phyloP scores from a whole-genome alignment of 768 basidiomycete genomes.

The Hypsizygus marmoreus region DNA sequence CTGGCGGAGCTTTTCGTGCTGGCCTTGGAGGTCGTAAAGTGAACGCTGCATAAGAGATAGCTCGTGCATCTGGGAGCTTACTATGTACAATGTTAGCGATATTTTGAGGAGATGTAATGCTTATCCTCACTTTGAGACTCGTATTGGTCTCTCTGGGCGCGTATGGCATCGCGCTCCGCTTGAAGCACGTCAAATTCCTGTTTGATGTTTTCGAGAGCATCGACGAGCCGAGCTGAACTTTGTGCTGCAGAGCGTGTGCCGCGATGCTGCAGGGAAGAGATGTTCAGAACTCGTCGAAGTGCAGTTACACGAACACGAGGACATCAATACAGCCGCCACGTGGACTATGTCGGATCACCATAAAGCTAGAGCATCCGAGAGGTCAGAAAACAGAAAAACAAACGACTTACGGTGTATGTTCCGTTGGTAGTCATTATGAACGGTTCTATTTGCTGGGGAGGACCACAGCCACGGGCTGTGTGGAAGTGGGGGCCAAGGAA shows the following conservation, averaged over 20 bases:
- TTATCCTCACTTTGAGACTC: conserved; percentile 87
- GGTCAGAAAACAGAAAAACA: background rate
- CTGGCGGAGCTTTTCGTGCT: conserved; percentile 18
- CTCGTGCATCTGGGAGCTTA: conserved; percentile 12
- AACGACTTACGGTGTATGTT: conserved; percentile 4
- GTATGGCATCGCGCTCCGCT: conserved; percentile 53
- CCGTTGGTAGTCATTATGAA: conserved; percentile 10
- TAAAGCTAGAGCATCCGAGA: background rate
- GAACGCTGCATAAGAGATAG: conserved; percentile 19
- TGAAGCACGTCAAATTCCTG: conserved; percentile 77
- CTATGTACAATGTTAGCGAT: too few relatives aligned
- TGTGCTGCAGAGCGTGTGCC: conserved; percentile 12
- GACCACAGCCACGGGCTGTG: background rate
- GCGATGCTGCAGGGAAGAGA: too few relatives aligned
- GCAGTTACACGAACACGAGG: too few relatives aligned
- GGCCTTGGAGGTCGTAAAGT: conserved; percentile 18
- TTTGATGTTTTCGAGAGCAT: conserved; percentile 75
- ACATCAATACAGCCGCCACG: too few relatives aligned
- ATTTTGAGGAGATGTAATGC: too few relatives aligned
- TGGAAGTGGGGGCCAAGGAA: conserved; percentile 8
- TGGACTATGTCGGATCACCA: too few relatives aligned
- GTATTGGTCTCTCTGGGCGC: conserved; percentile 87
- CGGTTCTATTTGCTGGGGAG: too few relatives aligned
- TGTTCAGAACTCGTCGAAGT: too few relatives aligned
- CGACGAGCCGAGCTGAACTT: conserved; percentile 49